These are phyloP conservation scores for Pseudoperonospora humuli DNA, from an alignment of 352 stramenopile genomes.

Conservation along the genomic window DNA sequence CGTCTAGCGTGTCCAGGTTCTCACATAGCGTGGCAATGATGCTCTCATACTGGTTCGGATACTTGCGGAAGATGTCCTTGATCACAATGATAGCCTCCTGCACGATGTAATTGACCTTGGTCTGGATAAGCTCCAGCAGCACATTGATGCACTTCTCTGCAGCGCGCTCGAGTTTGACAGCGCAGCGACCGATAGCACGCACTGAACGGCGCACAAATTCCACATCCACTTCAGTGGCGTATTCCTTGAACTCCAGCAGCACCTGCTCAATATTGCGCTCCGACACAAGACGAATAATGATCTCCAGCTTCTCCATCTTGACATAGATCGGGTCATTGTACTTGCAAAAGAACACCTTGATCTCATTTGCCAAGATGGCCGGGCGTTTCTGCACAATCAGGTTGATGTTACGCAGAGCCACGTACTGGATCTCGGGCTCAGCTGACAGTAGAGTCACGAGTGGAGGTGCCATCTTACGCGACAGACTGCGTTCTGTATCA, in stretches of 20 bases:
- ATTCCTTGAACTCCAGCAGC: slow-evolving; percentile 98
- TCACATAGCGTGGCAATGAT: slow-evolving; percentile 99
- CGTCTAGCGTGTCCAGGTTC: slow-evolving; percentile 98
- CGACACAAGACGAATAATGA: slow-evolving; percentile 97
- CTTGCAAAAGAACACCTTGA: slow-evolving; percentile 98
- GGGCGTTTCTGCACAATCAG: slow-evolving; percentile 98
- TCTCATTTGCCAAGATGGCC: slow-evolving; percentile 93
- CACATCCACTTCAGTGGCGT: slow-evolving; percentile 98
- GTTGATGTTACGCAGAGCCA: slow-evolving; percentile 99
- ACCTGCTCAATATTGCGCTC: slow-evolving; percentile 98
- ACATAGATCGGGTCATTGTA: slow-evolving; percentile 98
- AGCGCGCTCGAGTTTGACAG: slow-evolving; percentile 96
- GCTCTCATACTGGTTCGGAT: slow-evolving; percentile 98
- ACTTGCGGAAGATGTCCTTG: slow-evolving; percentile 99
- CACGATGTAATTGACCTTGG: slow-evolving; percentile 99
- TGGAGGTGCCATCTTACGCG: slow-evolving; percentile 94
- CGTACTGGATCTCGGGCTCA: slow-evolving; percentile 99
- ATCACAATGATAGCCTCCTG: slow-evolving; percentile 99
- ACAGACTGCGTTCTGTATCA: slow-evolving; percentile 88
- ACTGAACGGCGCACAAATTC: slow-evolving; percentile 98
- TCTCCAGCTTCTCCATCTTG: slow-evolving; percentile 99
- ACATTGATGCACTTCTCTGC: slow-evolving; percentile 99
- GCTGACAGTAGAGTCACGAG: slow-evolving; percentile 98
- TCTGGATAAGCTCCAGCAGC: slow-evolving; percentile 98
- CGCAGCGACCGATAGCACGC: slow-evolving; percentile 94